These are phyloP conservation scores for Fraxinus velutina DNA, from an alignment of 305 asterid species.

Conservation along the genomic window DNA sequence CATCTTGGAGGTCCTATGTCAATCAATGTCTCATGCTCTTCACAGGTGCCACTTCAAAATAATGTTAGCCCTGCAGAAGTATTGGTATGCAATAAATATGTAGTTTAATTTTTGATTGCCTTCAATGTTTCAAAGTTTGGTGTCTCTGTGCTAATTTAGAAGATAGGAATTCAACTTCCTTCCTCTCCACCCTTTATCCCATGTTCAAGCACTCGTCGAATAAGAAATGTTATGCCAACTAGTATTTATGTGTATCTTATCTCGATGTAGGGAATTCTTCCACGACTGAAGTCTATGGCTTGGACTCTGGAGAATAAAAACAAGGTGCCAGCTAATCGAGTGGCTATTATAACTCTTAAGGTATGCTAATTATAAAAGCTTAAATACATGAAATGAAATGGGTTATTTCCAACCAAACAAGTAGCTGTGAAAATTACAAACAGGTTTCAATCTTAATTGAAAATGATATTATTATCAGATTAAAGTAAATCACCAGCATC, in stretches of 20 bases:
- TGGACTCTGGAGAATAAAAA: conserved; percentile 44
- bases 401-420: background rate
- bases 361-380: conserved; percentile 24
- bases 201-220: background rate
- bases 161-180: background rate
- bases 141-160: background rate
- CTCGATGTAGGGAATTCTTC: conserved; percentile 39
- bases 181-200: background rate
- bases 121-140: background rate
- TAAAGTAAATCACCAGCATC: background rate
- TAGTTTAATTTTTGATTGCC: background rate
- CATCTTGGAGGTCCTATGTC: conserved; percentile 20
- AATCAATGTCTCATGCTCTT: conserved; percentile 17
- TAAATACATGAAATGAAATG: background rate
- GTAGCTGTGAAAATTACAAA: background rate
- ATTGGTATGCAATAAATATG: conserved; percentile 20
- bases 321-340: conserved; percentile 27
- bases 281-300: conserved; percentile 44
- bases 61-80: conserved; percentile 25
- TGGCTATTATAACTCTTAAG: conserved; percentile 45
- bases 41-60: conserved; percentile 30
- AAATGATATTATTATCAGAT: background rate
- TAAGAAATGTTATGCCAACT: background rate
- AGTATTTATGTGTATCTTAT: conserved; percentile 2
- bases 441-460: background rate